Evolutionary conservation across 352 stramenopile species (phyloP).

Genomic region (Phytopythium cucurbitacearum): DNA sequence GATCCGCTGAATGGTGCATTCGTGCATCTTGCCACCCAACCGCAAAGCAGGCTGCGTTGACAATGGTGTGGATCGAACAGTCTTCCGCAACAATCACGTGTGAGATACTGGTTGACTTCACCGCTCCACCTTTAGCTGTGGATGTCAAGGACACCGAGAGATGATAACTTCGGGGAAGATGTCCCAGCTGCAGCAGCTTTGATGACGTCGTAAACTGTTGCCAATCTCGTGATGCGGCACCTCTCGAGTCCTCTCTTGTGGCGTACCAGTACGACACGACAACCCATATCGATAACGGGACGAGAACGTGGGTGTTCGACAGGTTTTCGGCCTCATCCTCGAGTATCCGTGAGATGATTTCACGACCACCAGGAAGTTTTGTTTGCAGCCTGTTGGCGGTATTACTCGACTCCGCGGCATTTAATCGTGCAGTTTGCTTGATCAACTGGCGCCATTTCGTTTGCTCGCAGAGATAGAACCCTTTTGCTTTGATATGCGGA

Average conservation of each 20-base stretch:
- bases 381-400: too few species aligned
- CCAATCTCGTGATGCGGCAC: background rate
- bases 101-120: background rate
- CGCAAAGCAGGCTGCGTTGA: constrained; percentile 8
- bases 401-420: background rate
- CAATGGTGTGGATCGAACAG: constrained; percentile 3
- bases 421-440: constrained; percentile 1
- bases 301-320: constrained; percentile 3
- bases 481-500: background rate
- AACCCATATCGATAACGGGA: constrained; percentile 14
- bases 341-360: background rate
- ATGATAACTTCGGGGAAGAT: constrained; percentile 1
- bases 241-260: background rate
- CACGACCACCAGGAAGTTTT: background rate
- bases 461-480: constrained; percentile 1
- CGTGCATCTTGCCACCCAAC: background rate
- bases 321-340: background rate
- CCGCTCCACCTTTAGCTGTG: background rate
- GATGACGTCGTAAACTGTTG: constrained; percentile 6
- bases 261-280: constrained; percentile 15
- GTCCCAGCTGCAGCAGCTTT: background rate
- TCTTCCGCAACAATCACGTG: background rate
- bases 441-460: background rate
- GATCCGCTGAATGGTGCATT: background rate
- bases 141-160: constrained; percentile 5